phyloP scores from a whole-genome alignment of 352 stramenopile genomes.

The Globisporangium orthogonon region DNA sequence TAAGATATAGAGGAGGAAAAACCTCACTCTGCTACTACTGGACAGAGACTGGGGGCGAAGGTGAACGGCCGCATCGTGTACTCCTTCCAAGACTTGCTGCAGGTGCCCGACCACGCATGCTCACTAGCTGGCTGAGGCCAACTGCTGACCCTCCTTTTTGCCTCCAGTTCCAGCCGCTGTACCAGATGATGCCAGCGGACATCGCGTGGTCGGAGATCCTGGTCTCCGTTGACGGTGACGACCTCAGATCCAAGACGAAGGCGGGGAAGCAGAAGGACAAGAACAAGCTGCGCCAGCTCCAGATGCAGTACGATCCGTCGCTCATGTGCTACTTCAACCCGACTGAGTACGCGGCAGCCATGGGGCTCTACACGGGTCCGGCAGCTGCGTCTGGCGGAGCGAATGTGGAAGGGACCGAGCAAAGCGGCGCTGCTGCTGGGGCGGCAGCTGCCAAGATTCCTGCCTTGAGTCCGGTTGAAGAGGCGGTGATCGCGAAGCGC shows the following conservation, averaged over 20 bases:
- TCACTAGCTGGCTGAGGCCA: too few species aligned
- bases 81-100: slow-evolving; percentile 49
- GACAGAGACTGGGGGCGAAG: slow-evolving; percentile 31
- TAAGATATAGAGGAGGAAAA: background rate
- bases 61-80: slow-evolving; percentile 56
- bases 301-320: slow-evolving; percentile 63
- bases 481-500: slow-evolving; percentile 50
- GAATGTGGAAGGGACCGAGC: slow-evolving; percentile 8
- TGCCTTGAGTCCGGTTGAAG: slow-evolving; percentile 53
- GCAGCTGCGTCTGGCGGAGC: background rate
- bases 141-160: too few species aligned
- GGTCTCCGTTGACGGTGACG: slow-evolving; percentile 35
- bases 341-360: slow-evolving; percentile 62
- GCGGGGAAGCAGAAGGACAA: slow-evolving; percentile 49
- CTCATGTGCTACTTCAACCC: slow-evolving; percentile 77
- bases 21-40: slow-evolving; percentile 1
- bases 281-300: slow-evolving; percentile 18
- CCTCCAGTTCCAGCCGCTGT: slow-evolving; percentile 62
- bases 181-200: slow-evolving; percentile 51
- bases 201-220: slow-evolving; percentile 63
- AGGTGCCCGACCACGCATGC: slow-evolving; percentile 17
- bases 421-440: slow-evolving; percentile 7
- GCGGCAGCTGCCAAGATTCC: background rate
- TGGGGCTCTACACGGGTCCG: slow-evolving; percentile 51
- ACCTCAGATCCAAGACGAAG: slow-evolving; percentile 37